Percentiles rank a stretch among this genome's conserved stretches.
phyloP scores from a whole-genome alignment of 116 monocot genomes.

The Papilionanthe hybrid region DNA sequence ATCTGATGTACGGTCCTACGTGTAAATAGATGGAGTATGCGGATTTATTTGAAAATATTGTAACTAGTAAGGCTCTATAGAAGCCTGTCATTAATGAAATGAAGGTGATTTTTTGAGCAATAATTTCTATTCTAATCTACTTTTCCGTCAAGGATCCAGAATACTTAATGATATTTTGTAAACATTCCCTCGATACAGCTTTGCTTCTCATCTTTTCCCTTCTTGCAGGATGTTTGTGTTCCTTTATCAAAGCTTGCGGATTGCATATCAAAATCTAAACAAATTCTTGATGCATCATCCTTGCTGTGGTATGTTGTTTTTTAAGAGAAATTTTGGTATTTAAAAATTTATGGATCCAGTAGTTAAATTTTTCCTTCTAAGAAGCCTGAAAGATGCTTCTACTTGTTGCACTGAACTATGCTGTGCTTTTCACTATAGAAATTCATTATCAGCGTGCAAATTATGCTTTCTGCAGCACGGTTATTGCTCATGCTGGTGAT shows the following conservation, averaged over 20 bases:
- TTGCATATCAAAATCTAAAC: conserved; percentile 83
- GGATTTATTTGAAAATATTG: too few species aligned
- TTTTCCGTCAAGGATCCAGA: neutral
- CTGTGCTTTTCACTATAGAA: neutral
- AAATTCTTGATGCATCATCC: conserved; percentile 71
- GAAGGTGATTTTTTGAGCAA: too few species aligned
- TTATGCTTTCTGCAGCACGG: conserved; percentile 43
- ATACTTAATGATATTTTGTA: neutral
- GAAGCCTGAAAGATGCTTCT: neutral
- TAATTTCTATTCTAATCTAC: neutral
- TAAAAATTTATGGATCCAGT: neutral
- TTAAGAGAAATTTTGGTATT: neutral
- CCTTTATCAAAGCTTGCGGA: conserved; percentile 96
- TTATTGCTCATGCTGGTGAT: conserved; percentile 99
- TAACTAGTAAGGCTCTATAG: too few species aligned
- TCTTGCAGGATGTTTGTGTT: conserved; percentile 94
- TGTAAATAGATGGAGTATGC: too few species aligned
- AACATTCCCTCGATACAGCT: neutral
- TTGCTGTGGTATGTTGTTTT: conserved; percentile 62
- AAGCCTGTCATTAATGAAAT: too few species aligned
- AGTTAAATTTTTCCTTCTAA: neutral
- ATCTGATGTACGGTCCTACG: too few species aligned
- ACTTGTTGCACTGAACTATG: neutral
- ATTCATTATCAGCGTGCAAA: neutral
- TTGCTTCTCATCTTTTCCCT: neutral